Evolutionary conservation across 1,284 basidiomycete genomes (phyloP).

Genomic region (Austroboletus sp.): DNA sequence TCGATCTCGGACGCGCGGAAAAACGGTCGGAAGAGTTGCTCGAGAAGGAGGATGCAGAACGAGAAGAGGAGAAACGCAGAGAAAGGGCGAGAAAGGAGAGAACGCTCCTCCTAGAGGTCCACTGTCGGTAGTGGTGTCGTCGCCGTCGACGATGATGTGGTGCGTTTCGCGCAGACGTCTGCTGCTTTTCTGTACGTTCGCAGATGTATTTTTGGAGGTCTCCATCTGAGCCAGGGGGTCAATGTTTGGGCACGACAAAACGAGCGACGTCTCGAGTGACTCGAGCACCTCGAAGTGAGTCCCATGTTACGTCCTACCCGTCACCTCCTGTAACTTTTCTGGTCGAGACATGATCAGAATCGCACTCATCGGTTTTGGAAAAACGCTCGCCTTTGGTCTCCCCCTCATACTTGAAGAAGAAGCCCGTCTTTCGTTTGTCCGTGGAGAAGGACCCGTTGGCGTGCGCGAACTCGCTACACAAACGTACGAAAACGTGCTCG

Average conservation of each 20-base stretch:
- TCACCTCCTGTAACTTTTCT: constrained; percentile 54
- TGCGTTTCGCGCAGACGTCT: constrained; percentile 80
- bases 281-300: constrained; percentile 79
- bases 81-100: constrained; percentile 76
- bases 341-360: constrained; percentile 95
- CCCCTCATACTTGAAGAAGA: constrained; percentile 95
- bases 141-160: constrained; percentile 88
- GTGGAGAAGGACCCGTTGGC: constrained; percentile 93
- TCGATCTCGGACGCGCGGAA: constrained; percentile 49
- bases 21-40: constrained; percentile 55
- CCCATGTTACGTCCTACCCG: neutral
- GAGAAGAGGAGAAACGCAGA: constrained; percentile 65
- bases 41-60: constrained; percentile 65
- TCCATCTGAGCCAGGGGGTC: constrained; percentile 57
- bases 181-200: constrained; percentile 60
- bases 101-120: constrained; percentile 79
- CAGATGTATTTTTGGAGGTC: constrained; percentile 80
- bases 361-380: constrained; percentile 88
- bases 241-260: constrained; percentile 7
- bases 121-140: too few relatives aligned
- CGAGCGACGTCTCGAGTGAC: constrained; percentile 74
- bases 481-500: constrained; percentile 89
- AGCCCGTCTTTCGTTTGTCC: constrained; percentile 77
- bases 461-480: constrained; percentile 90
- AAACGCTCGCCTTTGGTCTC: constrained; percentile 85